Evolutionary conservation across 1,284 basidiomycete species (phyloP), one percentile per base, ranked within the genome.

Genomic region (Calocybe gambosa): DNA sequence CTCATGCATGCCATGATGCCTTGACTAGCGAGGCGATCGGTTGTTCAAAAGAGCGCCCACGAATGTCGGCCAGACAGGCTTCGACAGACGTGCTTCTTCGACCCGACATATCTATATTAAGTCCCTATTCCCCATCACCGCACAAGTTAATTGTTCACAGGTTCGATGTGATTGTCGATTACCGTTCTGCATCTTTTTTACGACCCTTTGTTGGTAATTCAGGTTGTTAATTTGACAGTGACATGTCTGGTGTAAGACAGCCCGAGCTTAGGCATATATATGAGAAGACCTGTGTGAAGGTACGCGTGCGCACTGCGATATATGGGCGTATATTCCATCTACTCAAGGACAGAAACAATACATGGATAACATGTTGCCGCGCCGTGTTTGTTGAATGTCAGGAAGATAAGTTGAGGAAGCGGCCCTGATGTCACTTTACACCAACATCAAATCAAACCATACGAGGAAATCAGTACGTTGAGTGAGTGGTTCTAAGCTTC

Each of bases 381-480:
- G 39, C 31, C 39, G 18, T 41, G 39, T 41, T 31, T 29, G 39
- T 46, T 15, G 23, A 28, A 19, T 26, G 36, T 39, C 36, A 49
- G 19, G 36, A 45, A 33, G 20, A 29, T 9, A 29, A 29, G 39
- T 36, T 28, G 25, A 20, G 33, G 31, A 45, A 50, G 40, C 42
- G 21, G 25, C 41, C 9, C 6, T 13, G 13, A 13, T 29, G 43
- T 38, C 37, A 36, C 13, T 21, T 43, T 42, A 28, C 40, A 42
- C 46, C 13, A 33, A 43, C 44, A 54, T 54, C 52, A 54, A 54
- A 54, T 54, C 50, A 54, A 54, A 49, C 50, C 52, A 51, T 51
- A 49, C 43, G 38, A 49, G 50, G 52, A 39, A 51, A 51, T 34
- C 50, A 49, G 46, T 42, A 41, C 4, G 9, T 5, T 29, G 3